Percentiles rank a stretch among this genome's conserved stretches.
Conservation (phyloP, 192 early-diverging fungal species). For the Coemansia pectinata region DNA sequence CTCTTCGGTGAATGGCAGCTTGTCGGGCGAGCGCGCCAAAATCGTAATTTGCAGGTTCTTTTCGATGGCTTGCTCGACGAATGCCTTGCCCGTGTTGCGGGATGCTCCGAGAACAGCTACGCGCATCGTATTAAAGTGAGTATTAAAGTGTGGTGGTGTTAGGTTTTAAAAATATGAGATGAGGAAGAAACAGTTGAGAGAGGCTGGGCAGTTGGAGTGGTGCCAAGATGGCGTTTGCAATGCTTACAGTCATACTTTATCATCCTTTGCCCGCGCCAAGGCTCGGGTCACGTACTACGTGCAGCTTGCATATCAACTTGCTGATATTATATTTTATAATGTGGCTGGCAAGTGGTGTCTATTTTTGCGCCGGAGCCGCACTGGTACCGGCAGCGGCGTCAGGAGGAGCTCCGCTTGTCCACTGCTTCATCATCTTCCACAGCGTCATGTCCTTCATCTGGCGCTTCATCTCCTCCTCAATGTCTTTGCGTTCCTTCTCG, state of each 20-base stretch:
- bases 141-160: neutral
- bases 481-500: constrained; percentile 67
- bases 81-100: constrained; percentile 35
- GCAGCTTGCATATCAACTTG: neutral
- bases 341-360: neutral
- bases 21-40: constrained; percentile 41
- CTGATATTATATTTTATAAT: neutral
- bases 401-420: constrained; percentile 10
- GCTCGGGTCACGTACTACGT: neutral
- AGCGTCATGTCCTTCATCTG: constrained; percentile 92
- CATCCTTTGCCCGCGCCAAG: neutral
- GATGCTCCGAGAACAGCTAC: constrained; percentile 39
- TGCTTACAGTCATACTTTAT: neutral
- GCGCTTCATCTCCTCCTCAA: constrained; percentile 69
- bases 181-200: neutral
- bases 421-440: constrained; percentile 72
- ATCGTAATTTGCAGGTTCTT: constrained; percentile 26
- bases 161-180: neutral
- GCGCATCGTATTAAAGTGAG: constrained; percentile 18
- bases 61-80: constrained; percentile 40
- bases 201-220: neutral
- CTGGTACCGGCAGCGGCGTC: neutral
- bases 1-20: constrained; percentile 40
- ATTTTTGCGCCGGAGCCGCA: constrained; percentile 8
- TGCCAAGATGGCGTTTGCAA: neutral